Evolutionary conservation across 2,329 filamentous ascomycete genomes (phyloP), one percentile per base, ranked within the genome.

Genomic region (Fusarium nodosum): DNA sequence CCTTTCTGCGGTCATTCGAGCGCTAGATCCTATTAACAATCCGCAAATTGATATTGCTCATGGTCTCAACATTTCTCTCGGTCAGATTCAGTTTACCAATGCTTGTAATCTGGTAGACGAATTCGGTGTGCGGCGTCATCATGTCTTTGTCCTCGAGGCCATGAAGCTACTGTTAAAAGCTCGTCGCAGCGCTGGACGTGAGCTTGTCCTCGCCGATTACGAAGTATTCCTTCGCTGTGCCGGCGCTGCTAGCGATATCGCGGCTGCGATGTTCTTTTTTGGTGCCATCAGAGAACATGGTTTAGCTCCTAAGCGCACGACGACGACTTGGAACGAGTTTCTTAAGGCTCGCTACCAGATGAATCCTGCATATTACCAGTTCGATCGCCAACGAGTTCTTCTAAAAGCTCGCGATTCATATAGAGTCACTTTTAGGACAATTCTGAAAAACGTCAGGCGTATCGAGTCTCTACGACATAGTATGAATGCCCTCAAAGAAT

Each of bases 1-100:
- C 1, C 89, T 93, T 73, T 87, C 88, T 2, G 88, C 91, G 66
- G 84, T 91, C 12, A 76, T 94, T 31, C 84, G 85, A 34, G 82
- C 84, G 7, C 77, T 94, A 11, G 88, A 92, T 60, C 90, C 91
- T 0, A 72, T 86, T 7, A 73, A 77, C 24, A 78, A 88, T 20
- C 75, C 78, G 22, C 77, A 84, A 15, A 75, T 87, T 22, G 89
- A 90, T 74, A 75, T 82, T 5, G 78, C 79, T 13, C 74, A 83
- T 36, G 79, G 82, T 18, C 64, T 83, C 20, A 66, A 74, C 18
- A 76, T 86, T 53, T 69, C 77, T 5, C 59, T 71, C 16, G 83
- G 77, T 69, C 84, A 80, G 73, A 79, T 77, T 9, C 75, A 81
- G 31, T 77, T 78, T 55, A 81, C 82, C 1, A 76, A 81, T 30